These are phyloP conservation scores for Climacium dendroides DNA, from an alignment of 225 moss, liverwort and hornwort species.

Conservation along the genomic window DNA sequence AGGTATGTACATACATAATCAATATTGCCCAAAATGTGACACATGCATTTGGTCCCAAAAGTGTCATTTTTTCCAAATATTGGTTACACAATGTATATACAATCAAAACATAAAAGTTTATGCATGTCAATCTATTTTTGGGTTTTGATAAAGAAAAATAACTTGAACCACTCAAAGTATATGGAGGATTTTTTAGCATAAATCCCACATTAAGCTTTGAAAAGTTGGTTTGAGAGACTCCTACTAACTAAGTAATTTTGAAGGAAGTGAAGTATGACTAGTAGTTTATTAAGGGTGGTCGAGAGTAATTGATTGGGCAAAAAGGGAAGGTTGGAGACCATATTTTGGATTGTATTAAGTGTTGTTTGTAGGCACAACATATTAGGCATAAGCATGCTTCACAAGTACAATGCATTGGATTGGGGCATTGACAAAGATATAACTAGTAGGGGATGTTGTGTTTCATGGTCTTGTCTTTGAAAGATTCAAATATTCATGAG, in stretches of 20 bases:
- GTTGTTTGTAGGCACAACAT: background rate
- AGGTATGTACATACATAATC: background rate
- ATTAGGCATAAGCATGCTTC: accelerated
- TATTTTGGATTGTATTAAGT: background rate
- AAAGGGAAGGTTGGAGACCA: background rate
- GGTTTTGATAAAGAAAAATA: background rate
- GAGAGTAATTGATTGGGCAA: background rate
- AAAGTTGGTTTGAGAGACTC: accelerated
- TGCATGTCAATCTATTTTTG: background rate
- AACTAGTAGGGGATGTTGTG: accelerated
- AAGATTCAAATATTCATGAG: background rate
- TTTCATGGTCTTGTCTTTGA: accelerated
- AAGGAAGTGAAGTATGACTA: accelerated
- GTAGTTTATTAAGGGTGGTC: background rate
- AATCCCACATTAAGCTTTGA: accelerated
- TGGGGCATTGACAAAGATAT: background rate
- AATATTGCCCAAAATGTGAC: background rate
- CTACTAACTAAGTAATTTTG: background rate
- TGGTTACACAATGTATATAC: background rate
- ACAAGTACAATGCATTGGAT: background rate
- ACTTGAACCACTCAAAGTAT: background rate
- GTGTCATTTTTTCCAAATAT: background rate
- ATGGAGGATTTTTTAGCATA: background rate
- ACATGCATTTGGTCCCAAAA: background rate
- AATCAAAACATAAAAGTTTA: background rate